Evolutionary conservation across 2,329 filamentous ascomycete species (phyloP).

Genomic region (Xylariaceae sp.): DNA sequence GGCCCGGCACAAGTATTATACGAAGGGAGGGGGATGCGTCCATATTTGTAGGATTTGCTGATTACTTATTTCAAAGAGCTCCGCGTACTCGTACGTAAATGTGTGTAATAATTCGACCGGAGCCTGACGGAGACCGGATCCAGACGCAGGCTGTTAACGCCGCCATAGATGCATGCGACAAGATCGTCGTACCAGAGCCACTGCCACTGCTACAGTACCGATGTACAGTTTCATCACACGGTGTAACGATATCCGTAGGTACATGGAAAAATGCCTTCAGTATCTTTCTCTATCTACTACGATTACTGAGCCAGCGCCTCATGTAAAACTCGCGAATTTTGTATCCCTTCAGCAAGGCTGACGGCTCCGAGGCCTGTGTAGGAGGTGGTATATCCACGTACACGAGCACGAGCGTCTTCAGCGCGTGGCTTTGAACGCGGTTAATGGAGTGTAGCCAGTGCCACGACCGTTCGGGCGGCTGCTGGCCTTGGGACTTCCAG

Average conservation of each 20-base stretch:
- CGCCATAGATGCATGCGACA: no score
- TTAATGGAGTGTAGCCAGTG: constrained; percentile 86
- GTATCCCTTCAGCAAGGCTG: constrained; percentile 61
- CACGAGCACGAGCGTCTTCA: constrained; percentile 81
- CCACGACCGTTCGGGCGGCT: constrained; percentile 55
- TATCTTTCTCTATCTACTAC: constrained; percentile 45
- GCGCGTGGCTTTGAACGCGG: constrained; percentile 80
- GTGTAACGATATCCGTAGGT: no score
- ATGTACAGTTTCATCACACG: not conserved
- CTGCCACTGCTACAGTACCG: not conserved
- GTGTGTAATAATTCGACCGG: no score
- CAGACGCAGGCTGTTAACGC: no score
- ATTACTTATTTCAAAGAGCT: no score
- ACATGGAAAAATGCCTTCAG: no score
- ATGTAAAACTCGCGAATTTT: constrained; percentile 75
- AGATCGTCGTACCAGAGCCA: no score
- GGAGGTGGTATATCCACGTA: constrained; percentile 88
- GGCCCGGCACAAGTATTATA: no score
- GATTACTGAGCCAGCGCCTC: constrained; percentile 78
- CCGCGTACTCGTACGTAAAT: no score
- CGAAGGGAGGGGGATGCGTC: no score
- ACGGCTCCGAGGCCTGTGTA: constrained; percentile 51
- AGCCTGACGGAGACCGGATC: no score
- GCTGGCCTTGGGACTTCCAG: constrained; percentile 59
- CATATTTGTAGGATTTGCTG: no score